These are phyloP conservation scores for Ensete glaucum DNA, from an alignment of 176 grass and related monocot species.

Conservation along the genomic window DNA sequence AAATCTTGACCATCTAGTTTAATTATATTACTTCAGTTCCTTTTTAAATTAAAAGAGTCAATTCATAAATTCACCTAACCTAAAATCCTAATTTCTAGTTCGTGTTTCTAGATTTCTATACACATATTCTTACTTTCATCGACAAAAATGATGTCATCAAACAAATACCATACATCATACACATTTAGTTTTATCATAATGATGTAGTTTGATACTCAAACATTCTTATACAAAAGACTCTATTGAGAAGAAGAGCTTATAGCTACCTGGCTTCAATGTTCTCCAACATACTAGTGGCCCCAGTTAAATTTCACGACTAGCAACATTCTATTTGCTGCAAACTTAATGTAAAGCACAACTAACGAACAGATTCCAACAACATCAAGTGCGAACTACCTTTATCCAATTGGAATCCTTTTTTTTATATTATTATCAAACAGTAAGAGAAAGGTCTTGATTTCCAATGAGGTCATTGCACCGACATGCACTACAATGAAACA, in stretches of 20 bases:
- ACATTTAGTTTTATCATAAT: no score
- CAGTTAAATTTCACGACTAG: background rate
- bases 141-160: no score
- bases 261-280: background rate
- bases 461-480: background rate
- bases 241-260: background rate
- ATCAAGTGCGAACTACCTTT: background rate
- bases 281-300: background rate
- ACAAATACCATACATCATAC: no score
- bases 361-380: background rate
- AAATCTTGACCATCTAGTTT: no score
- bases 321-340: background rate
- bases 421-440: background rate
- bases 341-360: background rate
- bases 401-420: background rate
- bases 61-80: no score
- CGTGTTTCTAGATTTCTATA: no score
- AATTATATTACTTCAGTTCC: no score
- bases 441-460: background rate
- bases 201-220: background rate
- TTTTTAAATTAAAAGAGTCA: no score
- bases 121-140: no score
- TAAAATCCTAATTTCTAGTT: no score
- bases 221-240: background rate
- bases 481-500: background rate